Percentiles rank a stretch among this genome's conserved stretches.
Evolutionary conservation across 805 yeast genomes (phyloP).

Genomic region (Starmerella lactis-condensi): DNA sequence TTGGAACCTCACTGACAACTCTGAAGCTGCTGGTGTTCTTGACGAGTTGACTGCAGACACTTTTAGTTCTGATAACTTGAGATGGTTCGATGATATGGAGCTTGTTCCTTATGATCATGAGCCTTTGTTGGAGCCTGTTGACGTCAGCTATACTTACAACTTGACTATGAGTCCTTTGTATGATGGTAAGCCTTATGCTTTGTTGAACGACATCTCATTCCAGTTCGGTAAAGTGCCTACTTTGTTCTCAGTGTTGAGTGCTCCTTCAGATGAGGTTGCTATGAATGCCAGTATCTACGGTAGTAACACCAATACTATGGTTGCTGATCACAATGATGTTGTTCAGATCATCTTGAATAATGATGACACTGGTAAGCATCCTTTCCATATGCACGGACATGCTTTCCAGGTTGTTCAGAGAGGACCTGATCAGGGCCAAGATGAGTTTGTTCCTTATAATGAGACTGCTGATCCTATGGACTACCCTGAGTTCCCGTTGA

Average conservation of each 20-base stretch:
- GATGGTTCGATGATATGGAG: slow-evolving; percentile 56
- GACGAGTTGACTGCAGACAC: slow-evolving; percentile 16
- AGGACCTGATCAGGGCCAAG: slow-evolving; percentile 34
- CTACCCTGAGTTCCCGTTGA: slow-evolving; percentile 60
- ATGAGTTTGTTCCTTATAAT: slow-evolving; percentile 39
- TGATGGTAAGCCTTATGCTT: slow-evolving; percentile 87
- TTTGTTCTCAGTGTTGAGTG: slow-evolving; percentile 53
- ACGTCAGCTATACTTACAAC: slow-evolving; percentile 42
- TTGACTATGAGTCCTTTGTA: slow-evolving; percentile 70
- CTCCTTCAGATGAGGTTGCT: slow-evolving; percentile 33
- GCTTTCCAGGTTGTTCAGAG: slow-evolving; percentile 67
- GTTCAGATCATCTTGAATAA: slow-evolving; percentile 74
- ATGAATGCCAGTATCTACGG: slow-evolving; percentile 55
- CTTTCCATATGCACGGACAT: slow-evolving; percentile 95
- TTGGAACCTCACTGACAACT: slow-evolving; percentile 21
- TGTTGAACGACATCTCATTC: slow-evolving; percentile 76
- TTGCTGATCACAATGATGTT: slow-evolving; percentile 45
- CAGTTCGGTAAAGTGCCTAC: slow-evolving; percentile 72
- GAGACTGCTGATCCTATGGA: slow-evolving; percentile 30
- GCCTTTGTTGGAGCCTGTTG: slow-evolving; percentile 47
- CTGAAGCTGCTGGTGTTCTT: slow-evolving; percentile 17
- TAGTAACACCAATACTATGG: slow-evolving; percentile 55
- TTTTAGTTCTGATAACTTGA: slow-evolving; percentile 28
- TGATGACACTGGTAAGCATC: slow-evolving; percentile 80
- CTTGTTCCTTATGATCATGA: slow-evolving; percentile 44